These are phyloP conservation scores for Fremontodendron californicum DNA, from an alignment of 345 rosid genomes.

Conservation along the genomic window DNA sequence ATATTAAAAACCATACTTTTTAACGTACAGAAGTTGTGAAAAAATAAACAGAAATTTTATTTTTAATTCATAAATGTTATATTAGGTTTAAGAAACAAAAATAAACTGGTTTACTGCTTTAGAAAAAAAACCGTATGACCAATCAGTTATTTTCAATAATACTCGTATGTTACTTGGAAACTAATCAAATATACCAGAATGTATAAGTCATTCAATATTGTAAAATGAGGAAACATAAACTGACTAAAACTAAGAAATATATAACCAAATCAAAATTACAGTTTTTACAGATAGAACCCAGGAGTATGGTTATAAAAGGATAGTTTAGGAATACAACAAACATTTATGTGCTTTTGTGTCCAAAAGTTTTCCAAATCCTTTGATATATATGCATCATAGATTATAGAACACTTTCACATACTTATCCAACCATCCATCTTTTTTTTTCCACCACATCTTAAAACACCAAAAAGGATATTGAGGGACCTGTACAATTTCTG, in stretches of 20 bases:
- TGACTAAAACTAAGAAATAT: neutral
- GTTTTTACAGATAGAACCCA: neutral
- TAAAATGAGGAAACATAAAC: neutral
- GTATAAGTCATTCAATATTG: neutral
- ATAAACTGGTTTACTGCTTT: neutral
- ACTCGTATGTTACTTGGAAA: neutral
- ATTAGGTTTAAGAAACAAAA: neutral
- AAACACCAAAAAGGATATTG: neutral
- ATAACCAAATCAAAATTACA: neutral
- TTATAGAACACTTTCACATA: neutral
- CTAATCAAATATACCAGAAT: neutral
- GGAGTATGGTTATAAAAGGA: neutral
- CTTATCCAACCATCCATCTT: neutral
- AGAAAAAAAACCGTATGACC: neutral
- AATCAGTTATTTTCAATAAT: neutral
- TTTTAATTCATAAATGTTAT: neutral
- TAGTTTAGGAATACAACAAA: neutral
- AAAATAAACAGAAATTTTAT: neutral
- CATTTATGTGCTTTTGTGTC: neutral
- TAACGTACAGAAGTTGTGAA: neutral
- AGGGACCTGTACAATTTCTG: neutral
- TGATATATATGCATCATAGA: neutral
- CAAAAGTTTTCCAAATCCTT: neutral
- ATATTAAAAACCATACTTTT: neutral
- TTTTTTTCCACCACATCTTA: neutral